A percentile compares a stretch with the other conserved stretches of the same genome.
Conservation (phyloP, 192 early-diverging fungal species). For the Linnemannia schmuckeri region DNA sequence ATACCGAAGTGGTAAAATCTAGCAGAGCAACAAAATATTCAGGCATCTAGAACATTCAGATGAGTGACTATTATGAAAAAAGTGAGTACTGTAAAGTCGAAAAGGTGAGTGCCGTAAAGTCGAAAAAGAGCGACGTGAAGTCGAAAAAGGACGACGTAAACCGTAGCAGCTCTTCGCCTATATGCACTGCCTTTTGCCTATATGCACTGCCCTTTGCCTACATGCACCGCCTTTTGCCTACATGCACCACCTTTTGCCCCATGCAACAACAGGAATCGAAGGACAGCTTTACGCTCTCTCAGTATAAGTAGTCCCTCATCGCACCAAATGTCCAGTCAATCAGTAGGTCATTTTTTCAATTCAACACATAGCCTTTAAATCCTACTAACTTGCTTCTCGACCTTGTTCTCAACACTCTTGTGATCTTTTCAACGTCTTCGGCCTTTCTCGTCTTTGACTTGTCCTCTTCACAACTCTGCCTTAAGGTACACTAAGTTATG, state of each 20-base stretch:
- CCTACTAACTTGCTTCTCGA: background rate
- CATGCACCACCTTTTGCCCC: too few relatives aligned
- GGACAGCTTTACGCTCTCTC: too few relatives aligned
- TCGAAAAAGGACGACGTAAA: too few relatives aligned
- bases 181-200: too few relatives aligned
- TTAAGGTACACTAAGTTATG: background rate
- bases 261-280: too few relatives aligned
- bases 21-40: background rate
- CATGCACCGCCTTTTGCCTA: too few relatives aligned
- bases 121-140: too few relatives aligned
- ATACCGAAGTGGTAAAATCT: background rate
- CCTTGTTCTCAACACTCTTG: background rate
- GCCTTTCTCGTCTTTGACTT: background rate
- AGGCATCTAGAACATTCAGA: background rate
- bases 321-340: background rate
- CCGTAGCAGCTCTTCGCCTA: too few relatives aligned
- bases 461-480: background rate
- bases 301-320: background rate
- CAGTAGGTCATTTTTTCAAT: background rate
- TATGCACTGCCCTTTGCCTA: too few relatives aligned
- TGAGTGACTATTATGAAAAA: background rate
- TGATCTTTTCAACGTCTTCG: background rate
- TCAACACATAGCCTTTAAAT: background rate
- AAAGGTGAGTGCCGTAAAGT: too few relatives aligned
- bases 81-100: background rate